A percentile compares a stretch with the other conserved stretches of the same genome.
phyloP scores from a whole-genome alignment of 306 rosid species.

The Dicorynia guianensis region DNA sequence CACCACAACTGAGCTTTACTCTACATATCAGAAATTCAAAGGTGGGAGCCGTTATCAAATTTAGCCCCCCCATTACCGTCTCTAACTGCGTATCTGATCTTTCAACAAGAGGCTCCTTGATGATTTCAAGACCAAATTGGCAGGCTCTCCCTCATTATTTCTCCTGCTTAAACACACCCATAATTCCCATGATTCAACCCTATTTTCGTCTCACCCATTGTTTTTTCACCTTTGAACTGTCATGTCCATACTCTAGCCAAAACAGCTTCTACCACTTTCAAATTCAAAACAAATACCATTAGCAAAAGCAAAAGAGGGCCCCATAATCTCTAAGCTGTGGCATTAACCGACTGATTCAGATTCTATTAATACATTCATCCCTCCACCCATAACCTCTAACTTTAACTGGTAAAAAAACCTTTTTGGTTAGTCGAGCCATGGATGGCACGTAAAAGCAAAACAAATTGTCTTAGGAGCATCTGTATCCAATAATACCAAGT shows the following conservation, averaged over 20 bases:
- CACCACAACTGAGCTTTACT: too few relatives aligned
- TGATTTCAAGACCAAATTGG: slow-evolving; percentile 30
- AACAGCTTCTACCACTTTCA: slow-evolving; percentile 34
- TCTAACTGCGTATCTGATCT: not conserved
- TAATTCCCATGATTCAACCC: slow-evolving; percentile 34
- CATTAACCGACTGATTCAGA: not conserved
- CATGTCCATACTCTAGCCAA: slow-evolving; percentile 35
- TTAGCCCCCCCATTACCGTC: not conserved
- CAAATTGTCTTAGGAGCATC: slow-evolving; percentile 30
- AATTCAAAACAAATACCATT: not conserved
- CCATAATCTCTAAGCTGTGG: slow-evolving; percentile 9
- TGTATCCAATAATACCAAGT: slow-evolving; percentile 27
- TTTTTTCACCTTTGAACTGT: slow-evolving; percentile 35
- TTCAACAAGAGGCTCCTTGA: slow-evolving; percentile 31
- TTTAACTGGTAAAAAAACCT: slow-evolving; percentile 13
- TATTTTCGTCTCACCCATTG: slow-evolving; percentile 17
- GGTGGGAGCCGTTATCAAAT: slow-evolving; percentile 31
- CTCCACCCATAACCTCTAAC: slow-evolving; percentile 17
- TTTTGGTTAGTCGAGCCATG: not conserved
- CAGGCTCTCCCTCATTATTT: slow-evolving; percentile 47
- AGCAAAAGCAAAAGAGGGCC: not conserved
- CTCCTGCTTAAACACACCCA: not conserved
- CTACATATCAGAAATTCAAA: not conserved
- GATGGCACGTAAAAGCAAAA: not conserved
- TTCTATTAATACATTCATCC: slow-evolving; percentile 13